Conservation (phyloP, 768 basidiomycete genomes). For the Podaxis carcinomalis region DNA sequence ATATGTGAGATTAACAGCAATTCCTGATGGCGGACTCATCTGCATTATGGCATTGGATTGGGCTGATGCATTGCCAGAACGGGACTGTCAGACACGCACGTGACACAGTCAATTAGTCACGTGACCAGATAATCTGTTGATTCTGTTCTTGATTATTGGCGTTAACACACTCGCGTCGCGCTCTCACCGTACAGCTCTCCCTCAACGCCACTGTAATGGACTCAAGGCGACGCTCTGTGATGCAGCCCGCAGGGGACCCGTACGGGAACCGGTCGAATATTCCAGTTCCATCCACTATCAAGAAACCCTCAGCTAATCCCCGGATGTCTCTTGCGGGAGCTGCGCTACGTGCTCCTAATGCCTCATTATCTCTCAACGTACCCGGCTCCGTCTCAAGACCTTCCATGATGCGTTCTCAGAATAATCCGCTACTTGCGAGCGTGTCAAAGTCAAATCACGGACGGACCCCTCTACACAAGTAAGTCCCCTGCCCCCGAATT, state of each 20-base stretch:
- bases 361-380: slow-evolving; percentile 29
- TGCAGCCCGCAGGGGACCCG: slow-evolving; percentile 50
- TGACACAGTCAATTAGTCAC: slow-evolving; percentile 1
- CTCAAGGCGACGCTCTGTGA: slow-evolving; percentile 49
- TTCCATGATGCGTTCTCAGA: slow-evolving; percentile 68
- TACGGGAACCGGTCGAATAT: slow-evolving; percentile 60
- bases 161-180: not conserved
- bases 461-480: slow-evolving; percentile 74
- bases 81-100: not conserved
- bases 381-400: slow-evolving; percentile 52
- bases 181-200: not conserved
- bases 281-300: slow-evolving; percentile 70
- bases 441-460: slow-evolving; percentile 63
- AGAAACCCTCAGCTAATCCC: slow-evolving; percentile 56
- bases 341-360: slow-evolving; percentile 54
- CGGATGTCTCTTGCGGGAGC: slow-evolving; percentile 75
- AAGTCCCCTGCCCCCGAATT: slow-evolving; percentile 19
- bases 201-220: slow-evolving; percentile 33
- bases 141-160: not conserved
- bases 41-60: not conserved
- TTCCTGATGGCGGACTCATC: no score
- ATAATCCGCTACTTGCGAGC: slow-evolving; percentile 69
- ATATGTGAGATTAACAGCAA: not conserved
- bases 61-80: not conserved
- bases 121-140: slow-evolving; percentile 2